A percentile compares a stretch with the other conserved stretches of the same genome.
phyloP scores from a whole-genome alignment of 305 asterid genomes.

The Galium porrigens region DNA sequence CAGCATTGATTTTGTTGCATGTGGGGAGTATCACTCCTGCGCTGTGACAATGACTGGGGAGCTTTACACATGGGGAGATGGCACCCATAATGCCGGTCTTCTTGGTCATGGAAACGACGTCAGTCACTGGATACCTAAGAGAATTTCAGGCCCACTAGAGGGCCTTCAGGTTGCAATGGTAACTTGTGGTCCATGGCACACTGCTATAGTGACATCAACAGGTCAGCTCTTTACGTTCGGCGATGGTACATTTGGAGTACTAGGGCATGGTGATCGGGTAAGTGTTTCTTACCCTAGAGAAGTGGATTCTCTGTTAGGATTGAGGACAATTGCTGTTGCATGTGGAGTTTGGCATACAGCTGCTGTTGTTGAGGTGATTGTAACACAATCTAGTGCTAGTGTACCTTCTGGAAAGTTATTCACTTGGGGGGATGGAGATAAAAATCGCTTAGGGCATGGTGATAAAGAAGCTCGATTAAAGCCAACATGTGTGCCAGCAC shows the following conservation, averaged over 20 bases:
- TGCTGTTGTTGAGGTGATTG: conserved; percentile 85
- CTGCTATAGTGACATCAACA: conserved; percentile 64
- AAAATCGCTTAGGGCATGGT: conserved; percentile 89
- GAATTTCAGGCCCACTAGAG: conserved; percentile 79
- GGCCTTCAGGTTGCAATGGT: conserved; percentile 70
- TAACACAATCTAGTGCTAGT: conserved; percentile 60
- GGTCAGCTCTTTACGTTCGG: conserved; percentile 91
- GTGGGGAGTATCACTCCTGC: conserved; percentile 92
- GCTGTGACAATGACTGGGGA: conserved; percentile 87
- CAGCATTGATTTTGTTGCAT: conserved; percentile 69
- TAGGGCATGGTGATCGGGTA: conserved; percentile 84
- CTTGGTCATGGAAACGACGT: conserved; percentile 70
- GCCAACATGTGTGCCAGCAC: conserved; percentile 87
- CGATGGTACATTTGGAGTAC: conserved; percentile 85
- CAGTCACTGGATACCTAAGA: conserved; percentile 94
- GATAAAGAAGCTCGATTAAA: conserved; percentile 73
- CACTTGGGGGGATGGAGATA: conserved; percentile 99
- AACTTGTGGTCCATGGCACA: conserved; percentile 98
- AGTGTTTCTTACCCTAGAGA: conserved; percentile 52
- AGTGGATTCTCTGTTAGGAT: conserved; percentile 65
- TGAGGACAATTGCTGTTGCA: conserved; percentile 77
- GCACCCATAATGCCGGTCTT: conserved; percentile 77
- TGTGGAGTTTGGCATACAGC: conserved; percentile 99
- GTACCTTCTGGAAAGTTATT: conserved; percentile 72
- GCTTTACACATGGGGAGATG: conserved; percentile 96